Conservation (phyloP, 805 yeast species). For the Sugiyamaella qingdaonensis region DNA sequence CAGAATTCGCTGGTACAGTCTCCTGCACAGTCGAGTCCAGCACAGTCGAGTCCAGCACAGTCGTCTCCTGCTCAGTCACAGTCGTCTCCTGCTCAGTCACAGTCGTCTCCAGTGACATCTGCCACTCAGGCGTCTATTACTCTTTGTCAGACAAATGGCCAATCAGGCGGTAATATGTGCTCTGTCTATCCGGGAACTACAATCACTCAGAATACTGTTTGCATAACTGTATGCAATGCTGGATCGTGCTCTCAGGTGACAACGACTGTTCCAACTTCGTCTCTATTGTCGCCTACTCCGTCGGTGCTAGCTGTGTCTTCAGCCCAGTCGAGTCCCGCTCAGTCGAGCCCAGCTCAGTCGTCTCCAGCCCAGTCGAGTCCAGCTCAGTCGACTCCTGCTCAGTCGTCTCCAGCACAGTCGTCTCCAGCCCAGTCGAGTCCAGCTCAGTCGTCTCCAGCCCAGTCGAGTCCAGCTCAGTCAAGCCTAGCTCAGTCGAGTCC, state of each 20-base stretch:
- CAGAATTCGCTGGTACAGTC: constrained; percentile 30
- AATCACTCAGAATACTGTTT: constrained; percentile 34
- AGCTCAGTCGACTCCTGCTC: constrained; percentile 30
- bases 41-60: constrained; percentile 46
- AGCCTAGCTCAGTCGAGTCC: constrained; percentile 1
- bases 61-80: constrained; percentile 4
- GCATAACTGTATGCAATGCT: constrained; percentile 73
- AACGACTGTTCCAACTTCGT: constrained; percentile 7
- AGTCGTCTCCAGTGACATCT: constrained; percentile 46
- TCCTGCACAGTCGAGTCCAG: constrained; percentile 75
- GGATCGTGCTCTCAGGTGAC: constrained; percentile 73
- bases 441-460: constrained; percentile 41
- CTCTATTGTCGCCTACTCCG: too few relatives aligned
- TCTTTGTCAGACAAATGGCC: constrained; percentile 81
- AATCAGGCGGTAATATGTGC: constrained; percentile 30
- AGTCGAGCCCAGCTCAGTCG: neutral
- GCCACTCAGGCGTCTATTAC: constrained; percentile 53
- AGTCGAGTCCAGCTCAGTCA: constrained; percentile 78
- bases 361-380: constrained; percentile 37
- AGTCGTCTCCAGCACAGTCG: constrained; percentile 55
- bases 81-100: constrained; percentile 58
- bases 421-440: constrained; percentile 55
- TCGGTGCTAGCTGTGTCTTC: neutral
- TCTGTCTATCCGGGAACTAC: constrained; percentile 5
- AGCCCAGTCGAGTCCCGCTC: neutral